Percentiles rank a stretch among this genome's conserved stretches.
phyloP scores from a whole-genome alignment of 192 early-diverging fungal species.

The Podila horticola region DNA sequence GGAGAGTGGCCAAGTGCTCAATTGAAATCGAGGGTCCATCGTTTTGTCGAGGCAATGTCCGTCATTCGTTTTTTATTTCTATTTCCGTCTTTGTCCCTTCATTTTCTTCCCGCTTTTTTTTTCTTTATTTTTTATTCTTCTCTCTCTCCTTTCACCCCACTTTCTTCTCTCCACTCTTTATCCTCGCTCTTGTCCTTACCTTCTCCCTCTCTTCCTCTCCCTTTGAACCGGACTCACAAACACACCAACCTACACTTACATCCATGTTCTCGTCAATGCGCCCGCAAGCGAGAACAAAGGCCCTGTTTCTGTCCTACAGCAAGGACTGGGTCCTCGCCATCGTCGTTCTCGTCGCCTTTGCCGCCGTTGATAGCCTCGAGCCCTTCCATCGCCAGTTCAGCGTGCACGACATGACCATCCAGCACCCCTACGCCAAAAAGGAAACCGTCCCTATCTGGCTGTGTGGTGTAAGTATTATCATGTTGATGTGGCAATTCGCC shows the following conservation, averaged over 20 bases:
- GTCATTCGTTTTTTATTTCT: neutral
- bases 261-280: conserved; percentile 2
- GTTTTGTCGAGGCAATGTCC: no score
- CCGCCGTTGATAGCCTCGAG: conserved; percentile 62
- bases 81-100: neutral
- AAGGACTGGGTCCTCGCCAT: conserved; percentile 64
- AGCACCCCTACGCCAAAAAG: conserved; percentile 64
- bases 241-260: neutral
- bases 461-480: conserved; percentile 20
- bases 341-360: conserved; percentile 67
- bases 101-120: neutral
- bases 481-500: neutral
- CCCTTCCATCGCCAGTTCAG: conserved; percentile 85
- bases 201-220: neutral
- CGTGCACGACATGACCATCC: conserved; percentile 75
- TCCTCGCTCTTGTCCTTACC: no score
- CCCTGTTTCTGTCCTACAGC: conserved; percentile 23
- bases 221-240: neutral
- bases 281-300: conserved; percentile 22
- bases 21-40: no score
- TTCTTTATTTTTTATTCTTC: neutral
- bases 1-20: no score
- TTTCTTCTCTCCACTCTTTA: neutral
- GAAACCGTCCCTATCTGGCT: conserved; percentile 63
- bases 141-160: neutral